Conservation (phyloP, 1,139 yeast species). For the Yamadazyma blattariae region DNA sequence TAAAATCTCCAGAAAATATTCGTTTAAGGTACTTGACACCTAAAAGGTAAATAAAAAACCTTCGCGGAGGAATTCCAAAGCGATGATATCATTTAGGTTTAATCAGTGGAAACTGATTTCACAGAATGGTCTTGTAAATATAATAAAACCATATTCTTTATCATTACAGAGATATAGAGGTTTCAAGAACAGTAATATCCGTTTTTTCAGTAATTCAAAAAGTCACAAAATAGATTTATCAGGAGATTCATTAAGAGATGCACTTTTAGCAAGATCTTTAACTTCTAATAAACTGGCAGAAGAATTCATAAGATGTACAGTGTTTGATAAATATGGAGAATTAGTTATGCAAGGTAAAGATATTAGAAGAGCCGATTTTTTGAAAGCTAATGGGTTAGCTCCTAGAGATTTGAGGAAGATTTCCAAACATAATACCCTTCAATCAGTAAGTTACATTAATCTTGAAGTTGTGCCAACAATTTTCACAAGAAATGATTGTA, state of each 20-base stretch:
- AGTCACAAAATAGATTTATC: neutral
- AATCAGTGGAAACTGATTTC: no score
- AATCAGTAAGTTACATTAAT: conserved; percentile 18
- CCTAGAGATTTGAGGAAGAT: conserved; percentile 44
- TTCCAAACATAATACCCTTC: conserved; percentile 20
- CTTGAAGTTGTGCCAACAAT: conserved; percentile 45
- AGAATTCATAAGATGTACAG: conserved; percentile 57
- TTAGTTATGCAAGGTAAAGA: conserved; percentile 41
- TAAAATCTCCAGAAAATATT: no score
- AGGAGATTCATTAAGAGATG: conserved; percentile 18
- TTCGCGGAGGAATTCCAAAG: neutral
- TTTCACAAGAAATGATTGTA: conserved; percentile 33
- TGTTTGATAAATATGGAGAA: conserved; percentile 35
- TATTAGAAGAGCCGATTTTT: conserved; percentile 32
- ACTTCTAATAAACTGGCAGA: conserved; percentile 21
- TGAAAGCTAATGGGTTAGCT: conserved; percentile 33
- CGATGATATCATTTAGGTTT: no score
- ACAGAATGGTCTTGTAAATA: no score
- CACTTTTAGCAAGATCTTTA: conserved; percentile 21
- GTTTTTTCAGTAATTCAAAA: neutral
- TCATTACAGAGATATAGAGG: no score
- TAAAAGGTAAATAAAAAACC: neutral
- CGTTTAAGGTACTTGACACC: neutral
- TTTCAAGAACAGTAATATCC: no score
- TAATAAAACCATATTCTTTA: no score